Conservation (phyloP, 1,284 basidiomycete genomes). For the Cutaneotrichosporon sp. region DNA sequence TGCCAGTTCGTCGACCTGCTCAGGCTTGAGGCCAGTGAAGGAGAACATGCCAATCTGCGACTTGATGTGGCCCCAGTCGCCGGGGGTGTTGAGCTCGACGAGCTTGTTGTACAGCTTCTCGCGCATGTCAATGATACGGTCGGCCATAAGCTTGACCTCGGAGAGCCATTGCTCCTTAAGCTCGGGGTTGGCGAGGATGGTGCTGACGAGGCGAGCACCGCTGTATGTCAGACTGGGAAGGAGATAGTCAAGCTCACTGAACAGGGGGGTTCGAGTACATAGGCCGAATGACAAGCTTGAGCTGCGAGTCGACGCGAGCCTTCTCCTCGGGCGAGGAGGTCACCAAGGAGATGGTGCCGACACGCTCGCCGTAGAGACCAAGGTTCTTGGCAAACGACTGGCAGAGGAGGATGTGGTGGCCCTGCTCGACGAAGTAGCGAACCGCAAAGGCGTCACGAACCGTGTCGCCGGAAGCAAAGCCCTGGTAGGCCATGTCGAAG, state of each 20-base stretch:
- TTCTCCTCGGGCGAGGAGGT: slow-evolving; percentile 71
- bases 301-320: slow-evolving; percentile 81
- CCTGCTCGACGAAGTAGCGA: slow-evolving; percentile 85
- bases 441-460: slow-evolving; percentile 90
- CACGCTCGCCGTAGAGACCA: slow-evolving; percentile 95
- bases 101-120: slow-evolving; percentile 74
- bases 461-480: slow-evolving; percentile 86
- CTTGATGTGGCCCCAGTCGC: slow-evolving; percentile 94
- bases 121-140: slow-evolving; percentile 94
- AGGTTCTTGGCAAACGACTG: slow-evolving; percentile 99
- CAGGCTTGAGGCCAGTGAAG: slow-evolving; percentile 73
- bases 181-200: slow-evolving; percentile 69
- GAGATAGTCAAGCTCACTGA: slow-evolving; percentile 50
- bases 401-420: slow-evolving; percentile 76
- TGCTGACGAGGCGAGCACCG: slow-evolving; percentile 82
- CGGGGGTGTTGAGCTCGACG: slow-evolving; percentile 81
- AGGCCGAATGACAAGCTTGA: slow-evolving; percentile 93
- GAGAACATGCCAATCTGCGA: slow-evolving; percentile 76
- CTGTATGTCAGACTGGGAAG: slow-evolving; percentile 27
- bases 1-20: slow-evolving; percentile 80
- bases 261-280: slow-evolving; percentile 98
- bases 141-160: slow-evolving; percentile 92
- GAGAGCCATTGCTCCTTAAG: slow-evolving; percentile 80
- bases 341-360: slow-evolving; percentile 85
- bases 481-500: slow-evolving; percentile 80